Evolutionary conservation across 768 basidiomycete genomes (phyloP).

Genomic region (Trametes gibbosa): DNA sequence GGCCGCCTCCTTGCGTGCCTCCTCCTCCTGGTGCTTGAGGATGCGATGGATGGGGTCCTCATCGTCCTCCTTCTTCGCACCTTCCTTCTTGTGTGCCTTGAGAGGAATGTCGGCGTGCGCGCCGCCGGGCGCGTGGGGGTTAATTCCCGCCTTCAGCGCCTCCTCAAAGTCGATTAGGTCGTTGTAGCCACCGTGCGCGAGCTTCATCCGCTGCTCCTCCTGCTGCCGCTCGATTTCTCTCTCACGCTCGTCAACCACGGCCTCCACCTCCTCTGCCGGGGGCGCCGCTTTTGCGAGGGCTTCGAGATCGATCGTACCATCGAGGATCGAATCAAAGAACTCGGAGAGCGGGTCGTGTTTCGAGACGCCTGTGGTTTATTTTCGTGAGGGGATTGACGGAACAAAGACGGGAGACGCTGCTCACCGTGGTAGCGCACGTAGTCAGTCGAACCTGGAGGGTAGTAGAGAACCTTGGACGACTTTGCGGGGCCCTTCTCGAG

Average conservation of each 20-base stretch:
- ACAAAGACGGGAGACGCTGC: slow-evolving; percentile 3
- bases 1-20: slow-evolving; percentile 21
- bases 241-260: slow-evolving; percentile 38
- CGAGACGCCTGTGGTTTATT: slow-evolving; percentile 46
- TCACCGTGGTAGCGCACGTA: slow-evolving; percentile 69
- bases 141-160: slow-evolving; percentile 42
- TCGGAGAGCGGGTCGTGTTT: slow-evolving; percentile 75
- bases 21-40: slow-evolving; percentile 27
- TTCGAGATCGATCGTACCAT: slow-evolving; percentile 61
- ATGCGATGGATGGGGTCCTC: slow-evolving; percentile 30
- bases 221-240: slow-evolving; percentile 49
- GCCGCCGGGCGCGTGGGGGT: slow-evolving; percentile 21
- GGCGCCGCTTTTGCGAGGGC: slow-evolving; percentile 37
- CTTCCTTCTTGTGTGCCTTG: slow-evolving; percentile 18
- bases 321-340: slow-evolving; percentile 69
- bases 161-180: slow-evolving; percentile 53
- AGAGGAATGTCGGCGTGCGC: slow-evolving; percentile 36
- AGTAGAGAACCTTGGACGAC: slow-evolving; percentile 65
- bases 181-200: slow-evolving; percentile 49
- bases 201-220: slow-evolving; percentile 51
- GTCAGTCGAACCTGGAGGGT: slow-evolving; percentile 55
- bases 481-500: slow-evolving; percentile 53
- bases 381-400: neutral
- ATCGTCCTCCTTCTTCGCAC: slow-evolving; percentile 16
- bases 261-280: slow-evolving; percentile 34